phyloP scores from a whole-genome alignment of 2,329 filamentous ascomycete genomes.

The Calonectria fujianensis region DNA sequence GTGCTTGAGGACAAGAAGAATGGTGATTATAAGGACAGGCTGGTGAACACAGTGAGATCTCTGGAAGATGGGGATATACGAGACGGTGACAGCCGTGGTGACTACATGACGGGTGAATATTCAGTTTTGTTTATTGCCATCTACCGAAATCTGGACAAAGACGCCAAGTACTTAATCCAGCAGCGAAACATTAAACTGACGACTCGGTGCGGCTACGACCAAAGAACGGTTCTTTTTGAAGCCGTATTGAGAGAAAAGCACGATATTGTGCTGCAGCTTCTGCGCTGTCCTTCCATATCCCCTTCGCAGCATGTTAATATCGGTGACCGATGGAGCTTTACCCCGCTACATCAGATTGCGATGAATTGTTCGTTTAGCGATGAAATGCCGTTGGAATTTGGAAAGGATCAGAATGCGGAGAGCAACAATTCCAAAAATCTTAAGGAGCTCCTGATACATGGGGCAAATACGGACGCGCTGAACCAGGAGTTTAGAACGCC shows the following conservation, averaged over 20 bases:
- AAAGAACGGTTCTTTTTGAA: background rate
- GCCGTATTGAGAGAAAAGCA: conserved; percentile 10
- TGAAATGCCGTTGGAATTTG: background rate
- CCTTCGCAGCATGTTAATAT: conserved; percentile 1
- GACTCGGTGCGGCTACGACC: background rate
- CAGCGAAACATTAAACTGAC: conserved; percentile 1
- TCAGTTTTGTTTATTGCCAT: background rate
- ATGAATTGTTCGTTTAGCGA: background rate
- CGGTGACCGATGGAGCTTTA: conserved; percentile 9
- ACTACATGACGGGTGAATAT: background rate
- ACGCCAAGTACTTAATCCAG: background rate
- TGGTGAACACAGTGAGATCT: background rate
- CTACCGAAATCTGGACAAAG: background rate
- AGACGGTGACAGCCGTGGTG: background rate
- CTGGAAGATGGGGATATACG: background rate
- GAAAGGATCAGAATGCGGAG: background rate
- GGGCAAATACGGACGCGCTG: background rate
- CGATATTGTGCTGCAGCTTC: background rate
- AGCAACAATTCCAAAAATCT: conserved; percentile 2
- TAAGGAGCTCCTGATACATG: background rate
- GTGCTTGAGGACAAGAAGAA: background rate
- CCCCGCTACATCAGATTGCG: background rate
- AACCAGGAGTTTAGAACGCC: background rate
- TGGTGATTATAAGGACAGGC: background rate
- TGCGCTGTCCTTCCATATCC: background rate